Evolutionary conservation across 768 basidiomycete genomes (phyloP).

Genomic region (Glaciozyma antarctica): DNA sequence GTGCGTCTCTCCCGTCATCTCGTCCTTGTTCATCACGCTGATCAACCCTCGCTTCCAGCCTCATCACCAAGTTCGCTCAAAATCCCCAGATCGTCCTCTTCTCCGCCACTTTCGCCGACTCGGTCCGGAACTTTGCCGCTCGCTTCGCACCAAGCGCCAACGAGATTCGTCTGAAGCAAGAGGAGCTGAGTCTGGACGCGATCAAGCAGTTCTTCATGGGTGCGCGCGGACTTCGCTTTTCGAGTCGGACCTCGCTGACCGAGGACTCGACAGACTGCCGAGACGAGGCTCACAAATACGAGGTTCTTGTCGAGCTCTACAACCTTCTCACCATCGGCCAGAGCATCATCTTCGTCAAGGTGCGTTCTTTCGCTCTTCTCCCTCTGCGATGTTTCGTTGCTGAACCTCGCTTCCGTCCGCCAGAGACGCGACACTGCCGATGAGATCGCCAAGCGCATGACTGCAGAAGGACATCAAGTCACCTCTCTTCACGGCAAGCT

Average conservation of each 20-base stretch:
- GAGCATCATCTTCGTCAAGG: constrained; percentile 96
- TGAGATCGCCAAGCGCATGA: constrained; percentile 81
- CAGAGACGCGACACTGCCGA: constrained; percentile 89
- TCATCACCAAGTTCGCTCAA: constrained; percentile 32
- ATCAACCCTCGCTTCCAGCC: constrained; percentile 8
- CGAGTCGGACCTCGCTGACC: not conserved
- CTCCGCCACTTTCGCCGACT: constrained; percentile 94
- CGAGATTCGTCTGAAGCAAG: constrained; percentile 88
- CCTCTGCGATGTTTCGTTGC: not conserved
- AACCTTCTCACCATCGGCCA: constrained; percentile 87
- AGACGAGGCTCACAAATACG: constrained; percentile 86
- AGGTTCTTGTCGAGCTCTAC: constrained; percentile 84
- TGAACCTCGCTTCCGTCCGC: not conserved
- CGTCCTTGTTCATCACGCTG: constrained; percentile 31
- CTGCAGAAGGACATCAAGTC: constrained; percentile 86
- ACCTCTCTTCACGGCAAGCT: constrained; percentile 92
- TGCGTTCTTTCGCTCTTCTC: constrained; percentile 38
- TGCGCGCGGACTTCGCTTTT: not conserved
- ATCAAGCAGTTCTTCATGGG: constrained; percentile 96
- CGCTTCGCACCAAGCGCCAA: constrained; percentile 91
- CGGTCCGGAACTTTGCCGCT: constrained; percentile 79
- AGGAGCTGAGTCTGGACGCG: constrained; percentile 84
- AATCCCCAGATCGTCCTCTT: constrained; percentile 76
- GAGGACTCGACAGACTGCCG: constrained; percentile 50
- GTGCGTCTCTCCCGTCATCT: constrained; percentile 46